These are phyloP conservation scores for Talaromyces pinophilus DNA, from an alignment of 2,329 filamentous ascomycete genomes.

Conservation along the genomic window DNA sequence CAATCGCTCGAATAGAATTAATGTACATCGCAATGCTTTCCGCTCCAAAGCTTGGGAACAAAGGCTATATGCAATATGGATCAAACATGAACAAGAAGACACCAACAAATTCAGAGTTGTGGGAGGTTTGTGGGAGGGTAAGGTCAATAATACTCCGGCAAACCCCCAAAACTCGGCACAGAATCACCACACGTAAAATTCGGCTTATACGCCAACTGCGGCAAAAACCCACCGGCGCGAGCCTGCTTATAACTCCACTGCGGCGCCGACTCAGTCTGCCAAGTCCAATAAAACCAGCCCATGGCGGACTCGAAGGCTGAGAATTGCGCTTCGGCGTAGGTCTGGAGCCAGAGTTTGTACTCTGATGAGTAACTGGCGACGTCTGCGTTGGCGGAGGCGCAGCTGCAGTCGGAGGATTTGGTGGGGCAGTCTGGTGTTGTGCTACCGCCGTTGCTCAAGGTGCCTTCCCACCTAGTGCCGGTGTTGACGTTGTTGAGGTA, in stretches of 20 bases:
- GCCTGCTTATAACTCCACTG: constrained; percentile 72
- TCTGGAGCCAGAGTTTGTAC: constrained; percentile 83
- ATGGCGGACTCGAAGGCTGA: constrained; percentile 85
- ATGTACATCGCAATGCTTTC: background rate
- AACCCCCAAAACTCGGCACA: constrained; percentile 48
- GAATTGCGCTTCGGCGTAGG: constrained; percentile 97
- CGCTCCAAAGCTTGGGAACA: background rate
- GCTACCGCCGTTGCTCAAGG: constrained; percentile 20
- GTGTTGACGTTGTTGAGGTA: constrained; percentile 87
- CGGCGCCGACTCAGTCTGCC: constrained; percentile 80
- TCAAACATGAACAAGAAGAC: constrained; percentile 8
- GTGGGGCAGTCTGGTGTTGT: constrained; percentile 69
- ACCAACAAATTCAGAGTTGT: too few species aligned
- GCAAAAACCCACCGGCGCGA: constrained; percentile 79
- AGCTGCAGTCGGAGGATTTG: constrained; percentile 68
- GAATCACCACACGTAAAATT: constrained; percentile 65
- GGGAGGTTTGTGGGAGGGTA: too few species aligned
- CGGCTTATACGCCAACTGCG: constrained; percentile 68
- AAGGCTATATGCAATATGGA: background rate
- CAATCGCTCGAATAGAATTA: background rate
- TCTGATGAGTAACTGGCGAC: constrained; percentile 64
- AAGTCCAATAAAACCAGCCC: constrained; percentile 99
- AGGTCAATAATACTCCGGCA: constrained; percentile 47
- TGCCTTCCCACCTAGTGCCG: constrained; percentile 86
- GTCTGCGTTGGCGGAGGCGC: constrained; percentile 73